Evolutionary conservation across 176 grass and related monocot genomes (phyloP), one percentile per base, ranked within the genome.

Genomic region (Thinopyrum elongatum): DNA sequence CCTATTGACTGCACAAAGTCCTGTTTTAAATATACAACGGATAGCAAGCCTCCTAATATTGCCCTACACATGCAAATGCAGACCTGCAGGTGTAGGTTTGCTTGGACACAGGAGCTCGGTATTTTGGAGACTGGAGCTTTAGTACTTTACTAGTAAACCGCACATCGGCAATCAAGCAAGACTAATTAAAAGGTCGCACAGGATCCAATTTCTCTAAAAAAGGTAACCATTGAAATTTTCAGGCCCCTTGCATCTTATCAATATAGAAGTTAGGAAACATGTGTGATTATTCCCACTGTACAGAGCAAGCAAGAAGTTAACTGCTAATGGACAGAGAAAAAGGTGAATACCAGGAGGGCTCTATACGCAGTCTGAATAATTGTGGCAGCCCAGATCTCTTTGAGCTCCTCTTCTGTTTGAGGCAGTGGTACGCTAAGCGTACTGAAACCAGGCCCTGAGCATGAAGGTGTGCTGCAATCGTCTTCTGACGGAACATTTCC

Each of bases 311-410:
- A 16, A 51, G 15, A 51, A 17, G 14, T 51, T 51, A 16, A 51
- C 47, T 16, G 15, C 47, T 57, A 36, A 86, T 82, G 7, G 29
- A 76, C 12, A 84, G 39, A 74, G 29, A 63, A 27, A 23, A 34
- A 33, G 1, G 16, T 76, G 67, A 73, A 64, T 93, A 98, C 95
- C 93, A 98, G 88, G 55, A 95, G 93, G 42, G 89, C 93, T 87
- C 96, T 91, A 85, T 94, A 98, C 53, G 86, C 83, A 29, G 92
- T 95, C 70, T 98, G 96, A 94, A 98, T 91, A 87, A 94, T 49
- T 68, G 86, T 94, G 42, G 93, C 93, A 84, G 96, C 93, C 88
- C 84, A 87, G 68, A 92, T 93, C 73, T 94, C 88, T 70, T 66
- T 76, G 22, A 68, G 68, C 27, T 85, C 87, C 60, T 82, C 73